Base-by-base conservation (phyloP, 2,329 filamentous ascomycete genomes). In the Macrophomina tecta region DNA sequence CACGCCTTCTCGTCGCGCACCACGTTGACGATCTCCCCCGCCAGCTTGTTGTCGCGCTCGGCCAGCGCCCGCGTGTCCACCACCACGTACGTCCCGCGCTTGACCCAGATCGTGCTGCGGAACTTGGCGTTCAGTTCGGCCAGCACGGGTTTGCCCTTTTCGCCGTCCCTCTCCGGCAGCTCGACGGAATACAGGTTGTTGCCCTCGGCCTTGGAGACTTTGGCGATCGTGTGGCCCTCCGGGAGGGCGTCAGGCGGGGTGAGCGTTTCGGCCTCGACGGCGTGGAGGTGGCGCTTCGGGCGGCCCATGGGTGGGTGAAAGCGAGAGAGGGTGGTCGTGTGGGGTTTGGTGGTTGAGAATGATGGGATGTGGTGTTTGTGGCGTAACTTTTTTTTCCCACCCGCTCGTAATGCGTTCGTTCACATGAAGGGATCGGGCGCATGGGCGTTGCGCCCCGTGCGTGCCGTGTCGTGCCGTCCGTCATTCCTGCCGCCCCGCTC, bases 91-190 rank as follows among this genome's bases (percentile, higher is more conserved):
- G 93, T 92, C 36, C 93, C 91, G 18, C 93, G 89, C 79, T 91
- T 94, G 77, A 98, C 91, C 92, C 93, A 98, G 70, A 98, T 92
- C 2, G 92, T 95, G 70, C 92, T 95, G 69, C 94, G 91, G 77
- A 98, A 97, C 48, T 89, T 89, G 32, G 92, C 83, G 9, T 92
- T 90, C 23, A 99, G 87, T 82, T 97, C 93, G 28, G 93, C 90
- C 18, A 96, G 82, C 46, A 94, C 79, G 6, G 85, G 81, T 73
- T 88, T 45, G 42, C 42, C 16, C 9, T 45, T 45, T 5, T n/a
- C 42, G 5, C 16, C 42, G 7, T 1, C 42, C 6, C 9, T 5
- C 42, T 9, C 67, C 30, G 94, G 89, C 36, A 94, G 82, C 75
- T 90, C 85, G 75, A 94, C 92, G 51, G 87, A 86, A 83, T 97